Percentiles rank a stretch among this genome's conserved stretches.
These are phyloP conservation scores for Styphnolobium japonicum DNA, from an alignment of 306 rosid species.

Conservation along the genomic window DNA sequence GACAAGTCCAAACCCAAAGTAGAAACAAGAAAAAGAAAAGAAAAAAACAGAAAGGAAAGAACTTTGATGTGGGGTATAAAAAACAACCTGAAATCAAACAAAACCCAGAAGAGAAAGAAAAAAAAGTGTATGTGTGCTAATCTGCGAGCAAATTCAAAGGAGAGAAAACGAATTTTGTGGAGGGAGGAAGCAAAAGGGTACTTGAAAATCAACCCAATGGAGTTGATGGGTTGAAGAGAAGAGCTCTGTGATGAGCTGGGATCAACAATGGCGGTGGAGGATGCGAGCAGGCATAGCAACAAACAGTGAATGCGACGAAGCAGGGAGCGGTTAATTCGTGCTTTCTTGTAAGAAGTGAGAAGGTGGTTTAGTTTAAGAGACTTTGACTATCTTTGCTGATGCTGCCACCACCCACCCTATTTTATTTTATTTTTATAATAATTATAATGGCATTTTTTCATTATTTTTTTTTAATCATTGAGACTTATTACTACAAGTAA, in stretches of 20 bases:
- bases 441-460: background rate
- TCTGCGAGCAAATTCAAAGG: background rate
- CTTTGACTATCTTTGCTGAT: background rate
- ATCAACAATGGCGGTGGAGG: background rate
- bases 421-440: background rate
- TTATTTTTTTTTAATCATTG: background rate
- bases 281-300: background rate
- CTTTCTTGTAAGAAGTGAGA: background rate
- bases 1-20: background rate
- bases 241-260: background rate
- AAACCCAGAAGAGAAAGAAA: background rate
- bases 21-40: background rate
- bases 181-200: background rate
- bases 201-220: background rate
- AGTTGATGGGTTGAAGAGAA: background rate
- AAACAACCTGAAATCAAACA: background rate
- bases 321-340: background rate
- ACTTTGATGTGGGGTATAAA: background rate
- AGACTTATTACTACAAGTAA: background rate
- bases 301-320: background rate
- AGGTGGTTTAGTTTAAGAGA: background rate
- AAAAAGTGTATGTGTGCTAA: background rate
- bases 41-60: no score
- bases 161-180: background rate
- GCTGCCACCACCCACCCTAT: background rate